phyloP scores from a whole-genome alignment of 371 early-diverging fungal species.

The Amoeboaphelidium protococcarum region DNA sequence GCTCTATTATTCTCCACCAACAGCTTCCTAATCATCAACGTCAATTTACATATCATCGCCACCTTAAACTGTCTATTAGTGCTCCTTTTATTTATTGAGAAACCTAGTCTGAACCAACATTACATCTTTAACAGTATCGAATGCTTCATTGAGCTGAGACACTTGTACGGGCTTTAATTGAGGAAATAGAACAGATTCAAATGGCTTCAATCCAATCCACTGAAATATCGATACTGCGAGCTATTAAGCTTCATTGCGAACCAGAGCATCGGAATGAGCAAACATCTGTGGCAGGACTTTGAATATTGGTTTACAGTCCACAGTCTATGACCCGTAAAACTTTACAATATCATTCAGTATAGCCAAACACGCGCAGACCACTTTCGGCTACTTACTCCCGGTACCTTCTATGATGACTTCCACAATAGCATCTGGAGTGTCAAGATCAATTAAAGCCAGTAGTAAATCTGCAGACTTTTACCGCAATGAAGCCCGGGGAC shows the following conservation, averaged over 20 bases:
- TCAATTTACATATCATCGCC: not conserved
- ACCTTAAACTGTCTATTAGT: conserved; percentile 3
- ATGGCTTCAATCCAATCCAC: conserved; percentile 40
- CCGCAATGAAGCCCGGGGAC: conserved; percentile 51
- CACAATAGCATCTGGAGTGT: conserved; percentile 49
- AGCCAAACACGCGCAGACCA: conserved; percentile 42
- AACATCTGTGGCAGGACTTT: conserved; percentile 67
- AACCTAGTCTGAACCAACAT: not conserved
- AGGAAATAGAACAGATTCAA: conserved; percentile 25
- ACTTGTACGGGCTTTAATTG: conserved; percentile 33
- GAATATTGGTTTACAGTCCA: conserved; percentile 46
- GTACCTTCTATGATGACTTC: conserved; percentile 19
- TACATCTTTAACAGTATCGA: not conserved
- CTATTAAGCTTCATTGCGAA: conserved; percentile 54
- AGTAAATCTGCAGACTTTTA: conserved; percentile 46
- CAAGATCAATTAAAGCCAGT: conserved; percentile 59
- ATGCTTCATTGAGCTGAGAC: conserved; percentile 65
- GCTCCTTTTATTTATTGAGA: not conserved
- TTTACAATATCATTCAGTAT: conserved; percentile 41
- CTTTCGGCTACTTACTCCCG: conserved; percentile 68
- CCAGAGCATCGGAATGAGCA: conserved; percentile 70
- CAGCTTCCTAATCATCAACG: not conserved
- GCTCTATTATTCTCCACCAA: conserved; percentile 11
- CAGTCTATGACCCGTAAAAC: conserved; percentile 47
- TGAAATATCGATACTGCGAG: conserved; percentile 47